Evolutionary conservation across 192 early-diverging fungal species (phyloP), one percentile per base, ranked within the genome.

Genomic region (Podila epigama): DNA sequence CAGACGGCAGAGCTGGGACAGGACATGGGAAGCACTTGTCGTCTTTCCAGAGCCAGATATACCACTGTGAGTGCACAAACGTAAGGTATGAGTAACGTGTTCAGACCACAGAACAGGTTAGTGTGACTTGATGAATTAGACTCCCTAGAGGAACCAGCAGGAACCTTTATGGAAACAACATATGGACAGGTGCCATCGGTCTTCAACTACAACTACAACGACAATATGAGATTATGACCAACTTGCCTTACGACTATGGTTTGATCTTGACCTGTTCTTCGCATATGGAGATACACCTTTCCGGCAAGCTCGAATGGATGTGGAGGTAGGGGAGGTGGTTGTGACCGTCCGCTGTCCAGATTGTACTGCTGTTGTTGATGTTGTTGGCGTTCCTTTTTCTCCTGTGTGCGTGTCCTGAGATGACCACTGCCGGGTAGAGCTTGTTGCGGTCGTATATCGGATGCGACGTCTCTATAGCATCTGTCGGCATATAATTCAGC

Each of bases 31-130:
- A n/a, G 89, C 86, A 1, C 89, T 84, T 34, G 89, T 87, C 1
- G 95, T 85, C 70, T 98, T 98, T 51, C 97, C 96, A 32, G 91
- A 91, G 7, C 96, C 95, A 34, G 87, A 86, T 52, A 94, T 88
- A 35, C 97, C 97, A 66, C 94, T 94, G 79, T 10, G 28, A 33
- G 35, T 5, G 35, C 41, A 44, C 20, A 56, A 34, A 32, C 54
- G 18, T 15, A 34, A 39, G n/a, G 7, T 39, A 51, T 58, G 42
- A 63, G 25, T 18, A 39, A 18, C 8, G 22, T 28, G 54, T n/a
- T 3, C n/a, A 42, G 13, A 3, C 41, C 41, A 2, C 41, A 3
- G 3, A n/a, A 12, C 41, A 16, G 41, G n/a, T 12, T 12, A n/a
- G 12, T 16, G 13, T 42, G 12, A 1, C 41, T 16, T 42, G 41